Conservation (phyloP, 768 basidiomycete species). For the Dentipellis sp. region DNA sequence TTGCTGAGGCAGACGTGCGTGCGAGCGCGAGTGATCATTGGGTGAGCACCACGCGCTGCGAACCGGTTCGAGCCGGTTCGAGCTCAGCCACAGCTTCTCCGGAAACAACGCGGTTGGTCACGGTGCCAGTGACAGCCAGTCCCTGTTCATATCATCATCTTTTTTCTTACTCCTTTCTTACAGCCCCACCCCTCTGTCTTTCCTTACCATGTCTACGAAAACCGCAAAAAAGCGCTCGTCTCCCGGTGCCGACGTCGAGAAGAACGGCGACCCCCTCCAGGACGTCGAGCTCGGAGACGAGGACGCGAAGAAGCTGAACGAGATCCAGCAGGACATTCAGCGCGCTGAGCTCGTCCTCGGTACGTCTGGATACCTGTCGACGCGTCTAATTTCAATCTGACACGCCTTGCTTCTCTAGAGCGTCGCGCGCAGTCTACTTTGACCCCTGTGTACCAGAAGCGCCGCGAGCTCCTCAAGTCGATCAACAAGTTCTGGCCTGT, state of each 20-base stretch:
- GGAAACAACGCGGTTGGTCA: too few species aligned
- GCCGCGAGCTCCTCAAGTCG: conserved; percentile 53
- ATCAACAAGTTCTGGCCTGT: conserved; percentile 84
- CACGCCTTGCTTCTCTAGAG: conserved; percentile 32
- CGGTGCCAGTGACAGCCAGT: neutral
- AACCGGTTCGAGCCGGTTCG: too few species aligned
- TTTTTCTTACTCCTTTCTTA: conserved; percentile 5
- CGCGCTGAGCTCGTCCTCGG: conserved; percentile 67
- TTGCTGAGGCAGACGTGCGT: too few species aligned
- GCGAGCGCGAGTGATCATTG: too few species aligned
- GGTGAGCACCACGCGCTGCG: too few species aligned
- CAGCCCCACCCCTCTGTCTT: conserved; percentile 16
- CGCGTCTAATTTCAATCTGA: conserved; percentile 2
- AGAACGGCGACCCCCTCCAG: conserved; percentile 45
- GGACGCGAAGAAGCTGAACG: conserved; percentile 59
- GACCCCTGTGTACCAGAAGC: conserved; percentile 56
- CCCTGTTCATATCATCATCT: conserved; percentile 1
- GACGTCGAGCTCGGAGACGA: conserved; percentile 63
- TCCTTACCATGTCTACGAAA: conserved; percentile 20
- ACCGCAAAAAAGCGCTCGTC: conserved; percentile 61
- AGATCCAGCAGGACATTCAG: conserved; percentile 58
- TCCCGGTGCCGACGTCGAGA: conserved; percentile 71
- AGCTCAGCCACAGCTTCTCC: too few species aligned
- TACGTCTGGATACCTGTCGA: conserved; percentile 25
- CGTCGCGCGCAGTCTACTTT: conserved; percentile 51